phyloP scores from a whole-genome alignment of 179 eudicot species.

The Amaranthus tricolor region DNA sequence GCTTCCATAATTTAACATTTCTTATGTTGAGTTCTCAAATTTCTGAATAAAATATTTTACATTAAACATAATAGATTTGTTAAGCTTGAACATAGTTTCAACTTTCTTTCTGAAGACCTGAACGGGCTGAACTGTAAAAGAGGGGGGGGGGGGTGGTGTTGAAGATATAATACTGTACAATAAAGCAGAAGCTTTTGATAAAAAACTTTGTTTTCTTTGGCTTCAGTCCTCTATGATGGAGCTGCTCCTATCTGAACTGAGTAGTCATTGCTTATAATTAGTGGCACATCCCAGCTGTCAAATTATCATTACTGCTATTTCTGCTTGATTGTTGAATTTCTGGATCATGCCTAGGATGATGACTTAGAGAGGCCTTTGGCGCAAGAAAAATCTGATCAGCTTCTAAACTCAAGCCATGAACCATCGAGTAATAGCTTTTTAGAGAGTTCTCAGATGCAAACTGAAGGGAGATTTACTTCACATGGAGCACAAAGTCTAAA shows the following conservation, averaged over 20 bases:
- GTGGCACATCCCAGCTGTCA: not conserved
- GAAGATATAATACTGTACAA: not conserved
- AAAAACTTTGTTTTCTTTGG: not conserved
- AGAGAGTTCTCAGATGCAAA: constrained; percentile 36
- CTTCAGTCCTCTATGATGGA: not conserved
- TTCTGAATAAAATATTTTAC: not conserved
- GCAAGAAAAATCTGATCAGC: constrained; percentile 46
- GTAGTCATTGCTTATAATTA: not conserved
- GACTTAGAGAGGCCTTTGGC: constrained; percentile 89
- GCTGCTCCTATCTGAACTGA: not conserved
- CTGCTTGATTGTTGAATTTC: constrained; percentile 7
- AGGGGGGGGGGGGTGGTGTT: too few species aligned
- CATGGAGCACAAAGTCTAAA: constrained; percentile 44
- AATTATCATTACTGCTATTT: not conserved
- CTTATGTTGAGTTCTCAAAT: not conserved
- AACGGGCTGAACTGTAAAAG: not conserved
- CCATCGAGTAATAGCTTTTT: constrained; percentile 28
- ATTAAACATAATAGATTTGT: not conserved
- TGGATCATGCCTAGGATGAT: constrained; percentile 51
- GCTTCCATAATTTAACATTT: not conserved
- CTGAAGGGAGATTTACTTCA: constrained; percentile 40
- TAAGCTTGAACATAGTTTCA: not conserved
- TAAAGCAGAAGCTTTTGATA: not conserved
- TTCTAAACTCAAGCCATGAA: constrained; percentile 43
- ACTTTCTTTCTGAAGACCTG: not conserved